Base-by-base conservation (phyloP, 441 rosid species). In the Oxalis stricta region DNA sequence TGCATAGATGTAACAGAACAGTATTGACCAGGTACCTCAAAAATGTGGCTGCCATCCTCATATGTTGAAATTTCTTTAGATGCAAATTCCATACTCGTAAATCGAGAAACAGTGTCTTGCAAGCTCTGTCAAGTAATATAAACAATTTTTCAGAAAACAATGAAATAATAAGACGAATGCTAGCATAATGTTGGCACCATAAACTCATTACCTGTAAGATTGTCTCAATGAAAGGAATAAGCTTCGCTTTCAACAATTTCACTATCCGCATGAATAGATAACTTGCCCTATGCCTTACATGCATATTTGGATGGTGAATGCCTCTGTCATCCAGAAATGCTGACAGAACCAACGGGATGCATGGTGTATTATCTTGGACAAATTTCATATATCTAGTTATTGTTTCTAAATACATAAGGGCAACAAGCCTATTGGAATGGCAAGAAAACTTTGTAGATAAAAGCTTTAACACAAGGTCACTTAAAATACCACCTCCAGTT, bases 321-420 rank as follows among this genome's bases (percentile, higher is more conserved):
- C 96, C 98, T 66, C 98, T 85, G 53, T 80, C 89, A 54, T 82
- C 94, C 10, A 85, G 80, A 77, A 85, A 89, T 32, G 84, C 87
- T 41, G 77, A 70, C 38, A 89, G 72, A 56, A 80, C 76, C 63
- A 66, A 51, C 38, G 94, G 86, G 54, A 85, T 64, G 53, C 54
- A 73, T 51, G 68, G 82, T 18, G 71, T 56, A 52, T 82, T 69
- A 63, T 80, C 89, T 59, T 72, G 92, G 47, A 78, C 66, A 45
- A 85, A 82, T 69, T 89, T 85, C 65, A 83, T 36, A 60, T 89
- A 89, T 53, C 98, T 73, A 6, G 75, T 64, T 53, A 85, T 61
- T 5, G 82, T 73, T 54, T 89, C 98, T 63, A 89, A 68, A 57
- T 89, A 89, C 15, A 78, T 70, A 19, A 85, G 75, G 29, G 98